Conservation (phyloP, 495 filamentous ascomycete species). For the Podospora pseudopauciseta region DNA sequence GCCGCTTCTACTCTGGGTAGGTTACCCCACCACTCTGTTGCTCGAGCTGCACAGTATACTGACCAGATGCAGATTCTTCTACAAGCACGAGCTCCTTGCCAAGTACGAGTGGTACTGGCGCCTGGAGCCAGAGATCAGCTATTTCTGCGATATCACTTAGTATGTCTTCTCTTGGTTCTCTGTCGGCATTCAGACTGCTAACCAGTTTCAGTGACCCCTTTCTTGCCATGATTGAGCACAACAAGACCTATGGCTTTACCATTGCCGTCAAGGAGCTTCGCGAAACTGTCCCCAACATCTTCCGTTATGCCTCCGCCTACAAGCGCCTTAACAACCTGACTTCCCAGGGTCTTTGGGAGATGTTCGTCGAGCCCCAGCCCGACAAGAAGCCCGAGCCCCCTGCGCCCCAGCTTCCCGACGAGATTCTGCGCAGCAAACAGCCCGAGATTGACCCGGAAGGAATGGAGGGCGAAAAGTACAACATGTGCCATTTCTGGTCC, state of each 20-base stretch:
- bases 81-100: slow-evolving; percentile 89
- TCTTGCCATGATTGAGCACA: slow-evolving; percentile 80
- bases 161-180: slow-evolving; percentile 47
- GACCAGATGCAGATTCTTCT: slow-evolving; percentile 71
- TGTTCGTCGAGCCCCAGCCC: slow-evolving; percentile 80
- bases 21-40: slow-evolving; percentile 14
- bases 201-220: slow-evolving; percentile 75
- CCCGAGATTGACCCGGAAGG: slow-evolving; percentile 84
- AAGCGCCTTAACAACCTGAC: slow-evolving; percentile 88
- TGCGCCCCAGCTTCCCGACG: slow-evolving; percentile 74
- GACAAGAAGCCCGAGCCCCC: slow-evolving; percentile 51
- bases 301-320: slow-evolving; percentile 98
- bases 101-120: slow-evolving; percentile 99
- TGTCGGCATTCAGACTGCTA: slow-evolving; percentile 13
- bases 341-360: slow-evolving; percentile 95
- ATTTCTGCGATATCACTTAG: slow-evolving; percentile 99
- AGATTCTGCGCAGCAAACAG: slow-evolving; percentile 67
- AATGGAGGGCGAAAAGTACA: slow-evolving; percentile 98
- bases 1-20: slow-evolving; percentile 96
- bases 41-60: slow-evolving; percentile 24
- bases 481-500: slow-evolving; percentile 99
- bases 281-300: slow-evolving; percentile 98
- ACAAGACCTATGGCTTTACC: slow-evolving; percentile 99
- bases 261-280: slow-evolving; percentile 98
- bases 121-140: slow-evolving; percentile 98